Conservation (phyloP, 2,329 filamentous ascomycete genomes). For the Camillea tinctor region DNA sequence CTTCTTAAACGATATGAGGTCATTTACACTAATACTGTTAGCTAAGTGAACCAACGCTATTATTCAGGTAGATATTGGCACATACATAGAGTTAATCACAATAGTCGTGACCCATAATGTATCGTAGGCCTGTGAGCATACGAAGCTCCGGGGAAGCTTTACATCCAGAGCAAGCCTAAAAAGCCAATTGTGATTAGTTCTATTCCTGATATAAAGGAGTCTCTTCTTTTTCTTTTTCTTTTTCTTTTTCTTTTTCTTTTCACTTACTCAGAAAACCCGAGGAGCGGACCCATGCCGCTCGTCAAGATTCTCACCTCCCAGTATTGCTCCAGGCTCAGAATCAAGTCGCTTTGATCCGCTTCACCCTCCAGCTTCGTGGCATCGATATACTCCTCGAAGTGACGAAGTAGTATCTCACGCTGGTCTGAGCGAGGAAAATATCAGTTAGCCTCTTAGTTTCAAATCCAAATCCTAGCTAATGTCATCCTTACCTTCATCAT, state of each 20-base stretch:
- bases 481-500: conserved; percentile 19
- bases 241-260: background rate
- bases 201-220: too few relatives aligned
- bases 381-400: conserved; percentile 28
- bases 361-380: conserved; percentile 26
- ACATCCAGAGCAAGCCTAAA: conserved; percentile 21
- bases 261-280: conserved; percentile 28
- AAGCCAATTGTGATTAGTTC: background rate
- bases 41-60: background rate
- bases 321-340: conserved; percentile 24
- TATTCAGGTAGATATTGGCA: background rate
- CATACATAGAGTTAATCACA: conserved; percentile 30
- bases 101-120: conserved; percentile 25
- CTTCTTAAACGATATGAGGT: conserved; percentile 29
- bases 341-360: conserved; percentile 17
- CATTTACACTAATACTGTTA: conserved; percentile 24
- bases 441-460: background rate
- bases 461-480: background rate
- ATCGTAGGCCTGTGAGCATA: conserved; percentile 22
- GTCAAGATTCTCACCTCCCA: conserved; percentile 30
- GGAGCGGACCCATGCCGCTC: conserved; percentile 26
- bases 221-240: too few relatives aligned
- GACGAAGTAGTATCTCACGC: conserved; percentile 13
- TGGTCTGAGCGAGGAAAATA: conserved; percentile 20
- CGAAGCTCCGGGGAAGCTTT: conserved; percentile 20